These are phyloP conservation scores for Apium graveolens DNA, from an alignment of 129 eudicot genomes.

Conservation along the genomic window DNA sequence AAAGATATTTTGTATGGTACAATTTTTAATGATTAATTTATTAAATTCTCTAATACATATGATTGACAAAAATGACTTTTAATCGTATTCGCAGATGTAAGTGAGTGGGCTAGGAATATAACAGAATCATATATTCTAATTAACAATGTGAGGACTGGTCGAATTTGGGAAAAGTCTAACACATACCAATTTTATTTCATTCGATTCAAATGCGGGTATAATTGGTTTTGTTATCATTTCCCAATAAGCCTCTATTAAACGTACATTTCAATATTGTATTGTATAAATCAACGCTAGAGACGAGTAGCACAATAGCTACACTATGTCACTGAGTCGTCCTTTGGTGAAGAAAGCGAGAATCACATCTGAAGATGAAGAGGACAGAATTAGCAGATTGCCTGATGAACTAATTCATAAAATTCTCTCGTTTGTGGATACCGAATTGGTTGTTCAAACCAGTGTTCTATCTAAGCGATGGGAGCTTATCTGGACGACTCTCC, in stretches of 20 bases:
- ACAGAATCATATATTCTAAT: neutral
- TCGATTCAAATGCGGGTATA: neutral
- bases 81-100: neutral
- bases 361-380: slow-evolving; percentile 1
- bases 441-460: neutral
- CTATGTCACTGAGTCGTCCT: neutral
- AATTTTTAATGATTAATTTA: neutral
- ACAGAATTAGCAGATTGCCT: slow-evolving; percentile 11
- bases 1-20: neutral
- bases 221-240: neutral
- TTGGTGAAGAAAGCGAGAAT: neutral
- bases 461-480: neutral
- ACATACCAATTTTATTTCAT: neutral
- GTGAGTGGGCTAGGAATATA: neutral
- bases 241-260: neutral
- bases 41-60: neutral
- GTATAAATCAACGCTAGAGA: neutral
- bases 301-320: neutral
- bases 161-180: too few species aligned
- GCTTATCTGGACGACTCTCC: neutral
- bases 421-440: neutral
- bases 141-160: neutral
- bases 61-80: neutral
- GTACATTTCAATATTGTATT: neutral
- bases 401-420: slow-evolving; percentile 1